A percentile compares a stretch with the other conserved stretches of the same genome.
Conservation (phyloP, 768 basidiomycete species). For the Chalciporus sphaerocephalus region DNA sequence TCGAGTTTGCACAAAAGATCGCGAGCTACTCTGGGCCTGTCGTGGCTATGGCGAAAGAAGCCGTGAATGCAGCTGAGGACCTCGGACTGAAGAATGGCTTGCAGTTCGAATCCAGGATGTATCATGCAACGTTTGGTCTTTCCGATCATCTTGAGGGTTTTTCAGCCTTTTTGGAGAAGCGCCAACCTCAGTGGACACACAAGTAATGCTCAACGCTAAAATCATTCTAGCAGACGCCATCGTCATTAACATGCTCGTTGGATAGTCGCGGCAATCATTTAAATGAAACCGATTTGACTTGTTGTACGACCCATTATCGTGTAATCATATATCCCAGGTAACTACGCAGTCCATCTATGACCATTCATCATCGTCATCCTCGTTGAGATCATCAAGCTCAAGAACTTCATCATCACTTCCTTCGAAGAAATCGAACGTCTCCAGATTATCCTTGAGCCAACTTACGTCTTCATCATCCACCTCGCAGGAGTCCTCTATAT, state of each 20-base stretch:
- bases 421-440: conserved; percentile 53
- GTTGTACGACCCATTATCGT: not conserved
- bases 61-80: conserved; percentile 47
- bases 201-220: conserved; percentile 24
- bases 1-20: conserved; percentile 36
- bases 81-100: conserved; percentile 43
- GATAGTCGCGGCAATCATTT: too few species aligned
- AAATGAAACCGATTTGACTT: too few species aligned
- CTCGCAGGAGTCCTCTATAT: conserved; percentile 43
- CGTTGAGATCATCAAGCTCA: conserved; percentile 24
- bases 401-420: conserved; percentile 46
- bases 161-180: conserved; percentile 45
- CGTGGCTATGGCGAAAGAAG: conserved; percentile 44
- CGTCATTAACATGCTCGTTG: too few species aligned
- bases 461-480: conserved; percentile 39
- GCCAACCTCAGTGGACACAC: conserved; percentile 41
- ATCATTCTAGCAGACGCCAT: not conserved
- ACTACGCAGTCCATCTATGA: conserved; percentile 6
- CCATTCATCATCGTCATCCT: conserved; percentile 13
- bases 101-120: conserved; percentile 44
- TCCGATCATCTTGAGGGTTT: conserved; percentile 45
- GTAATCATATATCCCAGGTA: not conserved
- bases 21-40: conserved; percentile 32
- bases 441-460: conserved; percentile 51
- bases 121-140: conserved; percentile 50